A percentile compares a stretch with the other conserved stretches of the same genome.
Evolutionary conservation across 768 basidiomycete genomes (phyloP).

Genomic region (Tylopilus felleus): DNA sequence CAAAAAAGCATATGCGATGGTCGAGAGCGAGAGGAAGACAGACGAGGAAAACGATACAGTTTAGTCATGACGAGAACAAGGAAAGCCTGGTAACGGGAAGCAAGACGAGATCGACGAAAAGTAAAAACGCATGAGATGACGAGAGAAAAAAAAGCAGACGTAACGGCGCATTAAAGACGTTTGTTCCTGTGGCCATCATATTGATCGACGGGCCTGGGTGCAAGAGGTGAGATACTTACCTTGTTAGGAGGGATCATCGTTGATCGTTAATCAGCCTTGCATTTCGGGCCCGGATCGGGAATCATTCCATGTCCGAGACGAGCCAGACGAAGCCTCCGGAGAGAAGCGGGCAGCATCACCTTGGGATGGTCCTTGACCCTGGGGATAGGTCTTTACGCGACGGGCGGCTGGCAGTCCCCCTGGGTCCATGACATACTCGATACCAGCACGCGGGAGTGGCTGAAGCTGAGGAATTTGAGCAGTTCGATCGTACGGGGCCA

Average conservation of each 20-base stretch:
- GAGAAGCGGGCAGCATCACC: neutral
- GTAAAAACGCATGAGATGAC: neutral
- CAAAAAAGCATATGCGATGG: neutral
- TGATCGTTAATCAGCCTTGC: constrained; percentile 5
- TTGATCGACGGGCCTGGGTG: neutral
- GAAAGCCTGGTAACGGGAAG: neutral
- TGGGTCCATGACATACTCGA: constrained; percentile 14
- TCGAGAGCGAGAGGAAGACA: constrained; percentile 1
- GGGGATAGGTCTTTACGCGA: constrained; percentile 3
- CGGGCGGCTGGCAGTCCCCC: constrained; percentile 8
- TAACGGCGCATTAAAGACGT: neutral
- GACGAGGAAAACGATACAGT: neutral
- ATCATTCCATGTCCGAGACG: constrained; percentile 19
- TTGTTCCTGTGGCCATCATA: neutral
- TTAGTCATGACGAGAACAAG: neutral
- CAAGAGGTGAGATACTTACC: neutral
- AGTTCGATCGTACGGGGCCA: constrained; percentile 8
- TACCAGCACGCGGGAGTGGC: constrained; percentile 6
- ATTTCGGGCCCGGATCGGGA: constrained; percentile 7
- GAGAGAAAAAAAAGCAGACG: neutral
- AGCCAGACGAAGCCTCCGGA: constrained; percentile 12
- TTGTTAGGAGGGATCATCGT: neutral
- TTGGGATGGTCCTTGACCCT: constrained; percentile 2
- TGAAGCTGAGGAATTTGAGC: constrained; percentile 3
- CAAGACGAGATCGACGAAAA: neutral